These are phyloP conservation scores for Bassia scoparia DNA, from an alignment of 148 eudicot genomes.

Conservation along the genomic window DNA sequence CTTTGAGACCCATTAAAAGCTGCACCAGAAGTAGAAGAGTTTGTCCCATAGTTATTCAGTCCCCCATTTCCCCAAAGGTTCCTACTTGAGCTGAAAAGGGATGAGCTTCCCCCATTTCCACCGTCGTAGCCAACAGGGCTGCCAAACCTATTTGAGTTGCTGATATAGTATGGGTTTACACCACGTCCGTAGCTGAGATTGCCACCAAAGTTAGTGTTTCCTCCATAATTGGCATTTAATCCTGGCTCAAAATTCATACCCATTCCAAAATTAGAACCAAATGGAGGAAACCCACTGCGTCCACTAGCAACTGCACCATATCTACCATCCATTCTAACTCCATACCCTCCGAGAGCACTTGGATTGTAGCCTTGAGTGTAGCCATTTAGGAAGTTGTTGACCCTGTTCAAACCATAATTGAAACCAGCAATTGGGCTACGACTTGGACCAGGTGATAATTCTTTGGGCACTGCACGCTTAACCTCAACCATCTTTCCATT, in stretches of 20 bases:
- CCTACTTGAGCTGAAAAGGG: conserved; percentile 47
- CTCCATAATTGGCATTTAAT: conserved; percentile 38
- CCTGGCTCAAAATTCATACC: conserved; percentile 54
- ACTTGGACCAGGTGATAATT: conserved; percentile 53
- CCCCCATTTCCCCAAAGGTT: conserved; percentile 53
- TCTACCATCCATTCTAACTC: conserved; percentile 57
- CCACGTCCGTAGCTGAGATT: conserved; percentile 47
- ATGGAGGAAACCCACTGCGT: conserved; percentile 51
- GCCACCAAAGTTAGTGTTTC: conserved; percentile 36
- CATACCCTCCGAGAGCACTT: conserved; percentile 48
- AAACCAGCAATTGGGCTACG: conserved; percentile 39
- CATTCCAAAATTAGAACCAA: conserved; percentile 44
- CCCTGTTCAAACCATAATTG: conserved; percentile 46
- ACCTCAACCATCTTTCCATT: conserved; percentile 71
- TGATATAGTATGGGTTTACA: conserved; percentile 40
- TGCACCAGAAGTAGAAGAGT: conserved; percentile 35
- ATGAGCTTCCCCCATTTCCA: conserved; percentile 46
- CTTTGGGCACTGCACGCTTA: conserved; percentile 71
- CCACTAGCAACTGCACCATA: conserved; percentile 40
- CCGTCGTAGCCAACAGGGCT: conserved; percentile 40
- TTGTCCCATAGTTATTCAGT: conserved; percentile 35
- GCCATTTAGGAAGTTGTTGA: conserved; percentile 45
- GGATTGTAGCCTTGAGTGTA: conserved; percentile 50
- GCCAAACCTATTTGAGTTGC: conserved; percentile 44
- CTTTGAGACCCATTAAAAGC: conserved; percentile 39